A percentile compares a stretch with the other conserved stretches of the same genome.
Conservation (phyloP, 768 basidiomycete species). For the Pholiota microspora region DNA sequence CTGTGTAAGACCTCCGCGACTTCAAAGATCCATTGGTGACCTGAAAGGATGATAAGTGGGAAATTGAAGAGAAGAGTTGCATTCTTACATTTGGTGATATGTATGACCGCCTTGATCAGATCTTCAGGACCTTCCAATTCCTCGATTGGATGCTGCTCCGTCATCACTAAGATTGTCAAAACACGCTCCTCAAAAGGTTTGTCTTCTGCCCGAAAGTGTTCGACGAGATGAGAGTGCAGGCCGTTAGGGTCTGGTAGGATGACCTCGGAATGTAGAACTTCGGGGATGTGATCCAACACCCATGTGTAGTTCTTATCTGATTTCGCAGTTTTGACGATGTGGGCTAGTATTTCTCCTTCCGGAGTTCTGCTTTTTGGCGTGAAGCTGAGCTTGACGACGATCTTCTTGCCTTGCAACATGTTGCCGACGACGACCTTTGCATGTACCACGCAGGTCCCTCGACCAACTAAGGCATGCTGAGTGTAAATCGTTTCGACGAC, state of each 20-base stretch:
- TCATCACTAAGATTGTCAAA: not conserved
- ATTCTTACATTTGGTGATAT: not conserved
- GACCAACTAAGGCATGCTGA: not conserved
- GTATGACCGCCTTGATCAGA: not conserved
- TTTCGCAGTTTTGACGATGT: not conserved
- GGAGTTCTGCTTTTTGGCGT: not conserved
- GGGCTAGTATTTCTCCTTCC: not conserved
- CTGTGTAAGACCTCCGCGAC: not conserved
- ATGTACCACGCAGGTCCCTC: not conserved
- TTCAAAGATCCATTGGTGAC: not conserved
- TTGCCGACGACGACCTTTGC: not conserved
- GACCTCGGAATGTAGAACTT: not conserved
- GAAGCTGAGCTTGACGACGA: not conserved
- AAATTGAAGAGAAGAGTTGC: not conserved
- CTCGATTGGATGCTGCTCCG: not conserved
- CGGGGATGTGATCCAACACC: not conserved
- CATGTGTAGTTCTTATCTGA: not conserved
- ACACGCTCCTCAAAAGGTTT: not conserved
- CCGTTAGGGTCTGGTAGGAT: not conserved
- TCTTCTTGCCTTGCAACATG: not conserved
- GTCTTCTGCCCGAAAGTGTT: not conserved
- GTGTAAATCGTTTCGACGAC: not conserved
- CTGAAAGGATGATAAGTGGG: not conserved
- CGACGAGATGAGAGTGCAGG: not conserved
- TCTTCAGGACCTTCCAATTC: not conserved